A percentile compares a stretch with the other conserved stretches of the same genome.
Evolutionary conservation across 306 rosid species (phyloP).

Genomic region (Fragaria vesca): DNA sequence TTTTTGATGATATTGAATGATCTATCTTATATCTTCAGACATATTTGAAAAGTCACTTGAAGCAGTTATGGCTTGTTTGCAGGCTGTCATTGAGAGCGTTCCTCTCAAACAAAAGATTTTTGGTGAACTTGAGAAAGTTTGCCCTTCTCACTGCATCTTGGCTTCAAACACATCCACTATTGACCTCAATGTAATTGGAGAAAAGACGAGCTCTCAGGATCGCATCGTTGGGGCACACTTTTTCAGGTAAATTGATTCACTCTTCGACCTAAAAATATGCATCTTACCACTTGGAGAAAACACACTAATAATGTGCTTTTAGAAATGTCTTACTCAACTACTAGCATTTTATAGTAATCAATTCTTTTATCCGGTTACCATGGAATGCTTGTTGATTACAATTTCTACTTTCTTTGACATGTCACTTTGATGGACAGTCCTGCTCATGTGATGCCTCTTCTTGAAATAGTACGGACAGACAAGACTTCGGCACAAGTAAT

Average conservation of each 20-base stretch:
- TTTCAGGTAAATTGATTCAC: constrained; percentile 66
- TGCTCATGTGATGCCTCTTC: constrained; percentile 97
- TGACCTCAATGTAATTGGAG: constrained; percentile 75
- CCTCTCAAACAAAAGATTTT: constrained; percentile 83
- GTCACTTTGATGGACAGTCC: constrained; percentile 64
- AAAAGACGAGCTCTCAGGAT: constrained; percentile 67
- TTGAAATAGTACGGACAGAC: constrained; percentile 89
- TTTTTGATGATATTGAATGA: constrained; percentile 6
- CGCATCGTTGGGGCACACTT: constrained; percentile 93
- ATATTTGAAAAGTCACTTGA: constrained; percentile 22
- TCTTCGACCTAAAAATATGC: constrained; percentile 16
- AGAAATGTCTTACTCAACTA: background rate
- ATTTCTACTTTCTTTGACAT: constrained; percentile 23
- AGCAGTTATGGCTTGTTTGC: constrained; percentile 28
- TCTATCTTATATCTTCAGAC: constrained; percentile 1
- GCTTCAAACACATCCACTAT: constrained; percentile 90
- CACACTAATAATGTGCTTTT: background rate
- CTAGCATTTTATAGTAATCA: background rate
- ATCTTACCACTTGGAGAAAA: constrained; percentile 8
- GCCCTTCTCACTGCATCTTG: constrained; percentile 86
- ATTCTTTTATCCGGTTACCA: background rate
- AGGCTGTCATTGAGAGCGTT: constrained; percentile 89
- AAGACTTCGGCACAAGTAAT: constrained; percentile 87
- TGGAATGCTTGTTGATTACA: background rate
- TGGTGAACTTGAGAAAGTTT: constrained; percentile 77